Evolutionary conservation across 108 stramenopile genomes (phyloP).

Genomic region (Seminavis robusta): DNA sequence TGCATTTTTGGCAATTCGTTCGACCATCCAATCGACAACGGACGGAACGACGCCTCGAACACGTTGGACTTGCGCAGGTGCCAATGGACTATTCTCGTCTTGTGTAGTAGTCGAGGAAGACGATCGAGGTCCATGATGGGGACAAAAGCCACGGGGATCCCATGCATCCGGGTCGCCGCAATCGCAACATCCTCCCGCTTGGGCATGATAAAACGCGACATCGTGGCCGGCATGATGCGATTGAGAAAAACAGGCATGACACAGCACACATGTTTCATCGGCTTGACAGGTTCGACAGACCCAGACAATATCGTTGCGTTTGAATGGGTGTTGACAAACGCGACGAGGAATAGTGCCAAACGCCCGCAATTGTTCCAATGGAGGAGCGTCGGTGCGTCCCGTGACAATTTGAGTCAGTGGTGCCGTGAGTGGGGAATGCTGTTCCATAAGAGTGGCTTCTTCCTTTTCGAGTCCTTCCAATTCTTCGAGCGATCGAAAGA

Average conservation of each 20-base stretch:
- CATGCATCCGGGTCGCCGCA: conserved; percentile 97
- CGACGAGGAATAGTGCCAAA: conserved; percentile 61
- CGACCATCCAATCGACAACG: conserved; percentile 49
- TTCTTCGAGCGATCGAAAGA: conserved; percentile 26
- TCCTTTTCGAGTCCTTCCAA: conserved; percentile 45
- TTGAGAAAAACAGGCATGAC: conserved; percentile 87
- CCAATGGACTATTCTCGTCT: conserved; percentile 18
- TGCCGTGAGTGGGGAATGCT: neutral
- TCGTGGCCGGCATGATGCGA: conserved; percentile 95
- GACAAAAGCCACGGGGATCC: conserved; percentile 84
- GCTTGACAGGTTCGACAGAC: conserved; percentile 94
- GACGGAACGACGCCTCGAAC: conserved; percentile 53
- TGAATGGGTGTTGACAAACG: conserved; percentile 92
- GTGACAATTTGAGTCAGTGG: conserved; percentile 3
- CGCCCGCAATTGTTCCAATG: no score
- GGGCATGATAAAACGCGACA: conserved; percentile 93
- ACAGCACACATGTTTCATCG: conserved; percentile 96
- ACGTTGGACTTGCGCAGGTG: conserved; percentile 18
- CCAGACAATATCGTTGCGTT: conserved; percentile 97
- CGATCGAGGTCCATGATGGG: conserved; percentile 39
- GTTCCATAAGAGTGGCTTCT: conserved; percentile 2
- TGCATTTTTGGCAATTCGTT: conserved; percentile 24
- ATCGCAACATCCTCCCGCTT: conserved; percentile 97
- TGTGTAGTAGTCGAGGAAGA: neutral
- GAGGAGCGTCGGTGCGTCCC: no score